phyloP scores from a whole-genome alignment of 1,284 basidiomycete species.

The Ustilago sp. region DNA sequence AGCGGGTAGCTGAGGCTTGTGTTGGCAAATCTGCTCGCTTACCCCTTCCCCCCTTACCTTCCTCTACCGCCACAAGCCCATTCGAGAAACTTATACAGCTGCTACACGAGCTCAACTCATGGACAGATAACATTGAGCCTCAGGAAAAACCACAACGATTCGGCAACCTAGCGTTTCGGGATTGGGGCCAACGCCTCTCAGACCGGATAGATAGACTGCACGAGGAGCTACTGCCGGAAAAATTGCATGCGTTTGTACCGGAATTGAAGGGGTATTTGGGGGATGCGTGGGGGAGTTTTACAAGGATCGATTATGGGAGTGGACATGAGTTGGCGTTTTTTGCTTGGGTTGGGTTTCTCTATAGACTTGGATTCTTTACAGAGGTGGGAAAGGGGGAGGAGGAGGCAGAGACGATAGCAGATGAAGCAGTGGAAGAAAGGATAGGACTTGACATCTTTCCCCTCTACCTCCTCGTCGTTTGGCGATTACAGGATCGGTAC shows the following conservation, averaged over 20 bases:
- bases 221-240: constrained; percentile 72
- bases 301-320: constrained; percentile 94
- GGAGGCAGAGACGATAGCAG: neutral
- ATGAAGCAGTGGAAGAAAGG: constrained; percentile 35
- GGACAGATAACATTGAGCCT: constrained; percentile 86
- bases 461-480: constrained; percentile 84
- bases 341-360: constrained; percentile 61
- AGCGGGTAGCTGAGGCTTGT: constrained; percentile 65
- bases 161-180: constrained; percentile 91
- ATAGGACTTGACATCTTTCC: constrained; percentile 75
- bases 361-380: constrained; percentile 52
- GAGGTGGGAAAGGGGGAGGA: neutral
- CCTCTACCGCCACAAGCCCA: neutral
- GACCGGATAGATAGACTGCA: constrained; percentile 43
- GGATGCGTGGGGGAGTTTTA: constrained; percentile 88
- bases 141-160: constrained; percentile 87
- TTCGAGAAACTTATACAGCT: constrained; percentile 73
- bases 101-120: constrained; percentile 78
- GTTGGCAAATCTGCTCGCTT: constrained; percentile 56
- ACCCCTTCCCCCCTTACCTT: neutral
- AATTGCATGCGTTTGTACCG: constrained; percentile 73
- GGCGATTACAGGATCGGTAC: constrained; percentile 88
- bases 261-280: constrained; percentile 81
- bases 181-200: constrained; percentile 84
- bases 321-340: constrained; percentile 80